Evolutionary conservation across 768 basidiomycete genomes (phyloP).

Genomic region (Cubamyces sp.): DNA sequence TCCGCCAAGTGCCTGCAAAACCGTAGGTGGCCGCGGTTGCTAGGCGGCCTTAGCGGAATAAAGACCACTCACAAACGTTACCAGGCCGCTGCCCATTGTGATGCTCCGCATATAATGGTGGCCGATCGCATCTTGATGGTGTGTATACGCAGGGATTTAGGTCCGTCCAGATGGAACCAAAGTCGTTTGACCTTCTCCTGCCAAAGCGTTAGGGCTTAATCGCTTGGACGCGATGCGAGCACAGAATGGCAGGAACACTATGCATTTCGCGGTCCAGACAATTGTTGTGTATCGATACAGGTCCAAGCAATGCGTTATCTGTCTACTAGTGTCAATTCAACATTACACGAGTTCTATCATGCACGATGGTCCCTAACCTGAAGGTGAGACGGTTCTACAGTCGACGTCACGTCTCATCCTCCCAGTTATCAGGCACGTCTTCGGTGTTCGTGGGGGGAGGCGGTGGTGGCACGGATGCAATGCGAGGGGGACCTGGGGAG

Average conservation of each 20-base stretch:
- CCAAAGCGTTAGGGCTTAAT: too few relatives aligned
- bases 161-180: too few relatives aligned
- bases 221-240: not conserved
- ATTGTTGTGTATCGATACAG: constrained; percentile 10
- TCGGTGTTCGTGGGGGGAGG: constrained; percentile 14
- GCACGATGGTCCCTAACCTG: not conserved
- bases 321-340: not conserved
- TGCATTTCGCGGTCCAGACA: not conserved
- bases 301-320: not conserved
- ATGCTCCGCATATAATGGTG: too few relatives aligned
- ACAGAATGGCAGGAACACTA: not conserved
- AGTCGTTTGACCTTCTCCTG: too few relatives aligned
- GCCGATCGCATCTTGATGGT: too few relatives aligned
- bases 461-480: constrained; percentile 6
- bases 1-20: too few relatives aligned
- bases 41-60: too few relatives aligned
- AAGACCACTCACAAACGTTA: too few relatives aligned
- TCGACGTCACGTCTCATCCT: constrained; percentile 47
- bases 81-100: too few relatives aligned
- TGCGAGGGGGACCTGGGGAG: constrained; percentile 21
- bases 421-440: constrained; percentile 58
- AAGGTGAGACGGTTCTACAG: not conserved
- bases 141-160: too few relatives aligned
- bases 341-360: not conserved
- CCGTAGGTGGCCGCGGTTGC: too few relatives aligned